phyloP scores from a whole-genome alignment of 2,329 filamentous ascomycete species.

The Diplodia mutila region DNA sequence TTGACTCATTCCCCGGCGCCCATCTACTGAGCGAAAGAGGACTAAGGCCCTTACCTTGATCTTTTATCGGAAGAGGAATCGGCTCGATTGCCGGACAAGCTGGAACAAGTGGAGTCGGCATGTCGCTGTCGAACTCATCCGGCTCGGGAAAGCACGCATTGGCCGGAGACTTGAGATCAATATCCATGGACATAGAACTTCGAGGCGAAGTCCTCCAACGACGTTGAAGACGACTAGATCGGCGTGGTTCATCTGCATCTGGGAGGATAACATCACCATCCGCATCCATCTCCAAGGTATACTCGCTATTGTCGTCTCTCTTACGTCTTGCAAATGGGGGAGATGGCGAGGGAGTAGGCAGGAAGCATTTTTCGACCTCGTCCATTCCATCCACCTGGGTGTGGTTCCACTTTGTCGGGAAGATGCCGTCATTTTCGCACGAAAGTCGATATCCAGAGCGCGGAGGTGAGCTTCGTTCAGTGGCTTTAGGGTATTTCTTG shows the following conservation, averaged over 20 bases:
- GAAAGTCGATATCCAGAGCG: neutral
- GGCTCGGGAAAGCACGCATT: slow-evolving; percentile 4
- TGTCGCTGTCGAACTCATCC: neutral
- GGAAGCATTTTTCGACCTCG: neutral
- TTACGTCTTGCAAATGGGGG: neutral
- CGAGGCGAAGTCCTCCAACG: neutral
- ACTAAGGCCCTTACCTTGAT: slow-evolving; percentile 16
- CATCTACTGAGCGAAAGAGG: slow-evolving; percentile 35
- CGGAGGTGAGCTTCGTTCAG: neutral
- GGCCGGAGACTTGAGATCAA: slow-evolving; percentile 13
- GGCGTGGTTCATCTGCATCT: slow-evolving; percentile 8
- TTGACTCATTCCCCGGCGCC: slow-evolving; percentile 33
- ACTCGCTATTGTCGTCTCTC: neutral
- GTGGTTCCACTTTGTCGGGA: neutral
- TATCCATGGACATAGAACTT: slow-evolving; percentile 20
- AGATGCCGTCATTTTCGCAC: neutral
- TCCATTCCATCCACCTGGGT: slow-evolving; percentile 23
- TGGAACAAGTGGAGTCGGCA: neutral
- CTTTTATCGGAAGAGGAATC: slow-evolving; percentile 30
- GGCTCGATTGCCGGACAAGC: slow-evolving; percentile 22
- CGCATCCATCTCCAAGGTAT: slow-evolving; percentile 4
- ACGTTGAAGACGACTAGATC: neutral
- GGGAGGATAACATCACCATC: slow-evolving; percentile 20
- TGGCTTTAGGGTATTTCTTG: too few relatives aligned
- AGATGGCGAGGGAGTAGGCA: neutral